Base-by-base conservation (phyloP, 768 basidiomycete species). In the Leucosporidium creatinivorum region DNA sequence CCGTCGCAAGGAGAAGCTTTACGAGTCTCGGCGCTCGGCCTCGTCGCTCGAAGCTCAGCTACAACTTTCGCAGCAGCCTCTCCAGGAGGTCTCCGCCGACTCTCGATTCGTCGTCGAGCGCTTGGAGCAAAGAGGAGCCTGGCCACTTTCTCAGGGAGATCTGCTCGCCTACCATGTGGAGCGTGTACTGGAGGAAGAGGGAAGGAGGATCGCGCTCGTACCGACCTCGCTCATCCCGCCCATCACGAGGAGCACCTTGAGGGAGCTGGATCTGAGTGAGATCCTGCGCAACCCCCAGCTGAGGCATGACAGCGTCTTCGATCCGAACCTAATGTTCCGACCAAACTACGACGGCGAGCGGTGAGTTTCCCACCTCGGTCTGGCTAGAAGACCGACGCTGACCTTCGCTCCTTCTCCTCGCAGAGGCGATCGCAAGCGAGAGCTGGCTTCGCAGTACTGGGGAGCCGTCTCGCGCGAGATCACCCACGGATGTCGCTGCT, bases 281-380 rank as follows among this genome's bases (percentile, higher is more conserved):
- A 92, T 94, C 73, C 82, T 94, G 65, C 85, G 89, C 58, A 92
- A 92, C 77, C 89, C 91, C 28, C 91, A 93, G 76, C 86, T 94
- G 67, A 88, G 93, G 44, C 74, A 75, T 63, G 74, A 75, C 50
- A 62, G 73, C 50, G 74, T 75, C 31, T 75, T 75, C 26, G 73
- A 72, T 50, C 66, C 71, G 12, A 77, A 74, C 58, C 73, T 79
- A 28, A 76, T 77, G 62, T 79, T 79, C 65, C 73, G 78, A 15
- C 77, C 78, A 0, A 77, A 78, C 60, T 75, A 70, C 63, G 70
- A 75, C 28, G 72, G 75, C 55, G 68, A 66, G 19, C 60, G 71
- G 67, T 68, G n/a, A 63, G 64, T 55, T n/a, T 17, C 25, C 39
- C 4, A 59, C 48, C 23, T 44, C 12, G 36, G 26, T 4, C 8